Conservation (phyloP, 2,329 filamentous ascomycete species). For the Pseudogymnoascus sp. region DNA sequence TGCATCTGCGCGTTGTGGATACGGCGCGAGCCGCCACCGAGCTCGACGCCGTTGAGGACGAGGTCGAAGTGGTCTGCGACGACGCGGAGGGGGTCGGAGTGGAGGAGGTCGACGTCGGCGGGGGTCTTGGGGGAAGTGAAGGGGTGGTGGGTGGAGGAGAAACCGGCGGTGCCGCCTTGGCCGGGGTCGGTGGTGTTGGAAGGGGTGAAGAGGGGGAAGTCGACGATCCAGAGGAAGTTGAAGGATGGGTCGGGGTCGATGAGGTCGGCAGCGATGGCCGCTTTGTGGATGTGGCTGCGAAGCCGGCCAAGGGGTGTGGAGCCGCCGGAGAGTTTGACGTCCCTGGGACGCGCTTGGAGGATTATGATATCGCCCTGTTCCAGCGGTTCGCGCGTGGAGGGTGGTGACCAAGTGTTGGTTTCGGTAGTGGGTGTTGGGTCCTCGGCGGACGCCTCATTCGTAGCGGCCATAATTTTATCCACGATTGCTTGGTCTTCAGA, state of each 20-base stretch:
- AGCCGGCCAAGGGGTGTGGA: slow-evolving; percentile 46
- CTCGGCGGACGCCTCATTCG: slow-evolving; percentile 11
- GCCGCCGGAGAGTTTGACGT: slow-evolving; percentile 56
- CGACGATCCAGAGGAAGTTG: slow-evolving; percentile 73
- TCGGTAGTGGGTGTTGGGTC: slow-evolving; percentile 22
- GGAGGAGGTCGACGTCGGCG: slow-evolving; percentile 65
- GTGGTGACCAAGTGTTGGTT: slow-evolving; percentile 27
- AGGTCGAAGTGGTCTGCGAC: slow-evolving; percentile 91
- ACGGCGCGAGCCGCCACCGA: slow-evolving; percentile 86
- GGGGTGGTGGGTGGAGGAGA: slow-evolving; percentile 86
- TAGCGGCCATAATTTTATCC: background rate
- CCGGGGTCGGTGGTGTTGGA: slow-evolving; percentile 45
- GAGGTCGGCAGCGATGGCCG: slow-evolving; percentile 21
- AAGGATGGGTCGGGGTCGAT: slow-evolving; percentile 33
- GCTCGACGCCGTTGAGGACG: slow-evolving; percentile 88
- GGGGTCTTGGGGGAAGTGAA: slow-evolving; percentile 79
- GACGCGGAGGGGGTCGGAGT: slow-evolving; percentile 61
- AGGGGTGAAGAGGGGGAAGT: slow-evolving; percentile 89
- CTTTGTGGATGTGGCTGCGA: slow-evolving; percentile 24
- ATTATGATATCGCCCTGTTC: slow-evolving; percentile 72
- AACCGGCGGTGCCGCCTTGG: slow-evolving; percentile 72
- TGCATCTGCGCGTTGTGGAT: slow-evolving; percentile 82
- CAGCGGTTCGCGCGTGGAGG: slow-evolving; percentile 15
- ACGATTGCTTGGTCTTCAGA: background rate
- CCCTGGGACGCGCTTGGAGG: slow-evolving; percentile 66